Evolutionary conservation across 345 rosid species (phyloP), one percentile per base, ranked within the genome.

Genomic region (Sonneratia caseolaris): DNA sequence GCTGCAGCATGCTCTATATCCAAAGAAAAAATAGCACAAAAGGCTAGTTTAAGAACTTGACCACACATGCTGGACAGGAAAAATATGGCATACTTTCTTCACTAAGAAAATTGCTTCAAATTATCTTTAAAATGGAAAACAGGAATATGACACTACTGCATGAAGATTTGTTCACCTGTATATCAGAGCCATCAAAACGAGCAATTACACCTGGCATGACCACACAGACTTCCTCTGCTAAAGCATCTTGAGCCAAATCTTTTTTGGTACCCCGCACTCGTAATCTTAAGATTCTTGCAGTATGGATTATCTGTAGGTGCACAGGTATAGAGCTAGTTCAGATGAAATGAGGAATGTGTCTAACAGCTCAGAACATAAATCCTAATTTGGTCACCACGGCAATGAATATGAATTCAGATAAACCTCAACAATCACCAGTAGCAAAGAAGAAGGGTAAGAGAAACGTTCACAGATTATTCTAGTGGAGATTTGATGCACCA

Each of bases 141-240:
- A 57, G 35, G 64, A 57, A 22, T 7, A 57, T 57, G 32, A 57
- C 32, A 8, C 64, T n/a, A 57, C 5, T 11, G 5, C 68, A 66
- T 24, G 27, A 18, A 27, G 59, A 32, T 72, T 19, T 16, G 56
- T 38, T 56, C 74, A 88, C 98, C 93, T 81, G 89, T 78, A 94
- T 76, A 71, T 87, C 85, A 43, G 85, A 76, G 70, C 91, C 96
- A 80, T 95, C 97, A 67, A 92, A 92, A 72, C 93, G 99, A 12
- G 96, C 96, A 70, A 95, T 81, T 4, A 86, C 86, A 45, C 96
- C 96, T 7, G 96, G 87, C 76, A 92, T 77, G 74, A 89, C 86
- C 69, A 86, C 80, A 66, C 88, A 89, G 72, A 92, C 81, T 77
- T 95, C 97, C 77, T 87, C 96, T 21, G 84, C 81, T 38, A 85